phyloP scores from a whole-genome alignment of 2,329 filamentous ascomycete species.

The Nemania abortiva region DNA sequence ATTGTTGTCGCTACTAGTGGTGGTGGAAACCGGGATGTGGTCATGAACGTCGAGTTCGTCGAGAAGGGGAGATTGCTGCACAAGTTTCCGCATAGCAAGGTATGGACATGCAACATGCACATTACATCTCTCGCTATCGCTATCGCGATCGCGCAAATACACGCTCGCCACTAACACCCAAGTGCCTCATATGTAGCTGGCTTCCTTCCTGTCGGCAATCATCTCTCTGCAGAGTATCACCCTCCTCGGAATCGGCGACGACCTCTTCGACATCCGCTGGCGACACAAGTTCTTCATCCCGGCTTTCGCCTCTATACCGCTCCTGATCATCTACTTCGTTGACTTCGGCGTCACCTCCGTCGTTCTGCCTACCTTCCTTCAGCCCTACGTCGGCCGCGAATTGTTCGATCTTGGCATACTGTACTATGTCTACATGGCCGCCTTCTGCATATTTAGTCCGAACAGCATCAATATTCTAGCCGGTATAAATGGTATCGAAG shows the following conservation, averaged over 20 bases:
- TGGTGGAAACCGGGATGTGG: slow-evolving; percentile 89
- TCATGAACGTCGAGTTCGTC: slow-evolving; percentile 77
- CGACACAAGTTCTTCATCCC: slow-evolving; percentile 99
- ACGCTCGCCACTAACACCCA: not conserved
- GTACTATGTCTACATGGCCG: slow-evolving; percentile 98
- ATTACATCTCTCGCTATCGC: not conserved
- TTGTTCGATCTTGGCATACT: slow-evolving; percentile 83
- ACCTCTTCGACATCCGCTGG: slow-evolving; percentile 98
- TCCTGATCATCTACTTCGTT: slow-evolving; percentile 97
- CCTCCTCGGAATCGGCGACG: slow-evolving; percentile 92
- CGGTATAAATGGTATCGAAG: slow-evolving; percentile 98
- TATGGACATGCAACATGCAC: slow-evolving; percentile 52
- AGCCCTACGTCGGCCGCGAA: slow-evolving; percentile 81
- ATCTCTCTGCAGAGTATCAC: slow-evolving; percentile 92
- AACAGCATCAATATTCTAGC: slow-evolving; percentile 99
- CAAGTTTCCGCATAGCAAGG: slow-evolving; percentile 94
- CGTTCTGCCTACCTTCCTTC: slow-evolving; percentile 87
- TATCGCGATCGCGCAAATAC: not conserved
- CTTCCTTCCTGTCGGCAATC: slow-evolving; percentile 93
- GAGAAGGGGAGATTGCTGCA: slow-evolving; percentile 89
- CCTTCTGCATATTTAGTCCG: slow-evolving; percentile 95
- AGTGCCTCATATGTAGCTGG: slow-evolving; percentile 70
- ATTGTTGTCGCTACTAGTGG: slow-evolving; percentile 95
- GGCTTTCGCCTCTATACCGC: slow-evolving; percentile 90
- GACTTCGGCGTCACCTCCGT: slow-evolving; percentile 98